Evolutionary conservation across 2,329 filamentous ascomycete genomes (phyloP), one percentile per base, ranked within the genome.

Genomic region (Rhynchosporium secalis): DNA sequence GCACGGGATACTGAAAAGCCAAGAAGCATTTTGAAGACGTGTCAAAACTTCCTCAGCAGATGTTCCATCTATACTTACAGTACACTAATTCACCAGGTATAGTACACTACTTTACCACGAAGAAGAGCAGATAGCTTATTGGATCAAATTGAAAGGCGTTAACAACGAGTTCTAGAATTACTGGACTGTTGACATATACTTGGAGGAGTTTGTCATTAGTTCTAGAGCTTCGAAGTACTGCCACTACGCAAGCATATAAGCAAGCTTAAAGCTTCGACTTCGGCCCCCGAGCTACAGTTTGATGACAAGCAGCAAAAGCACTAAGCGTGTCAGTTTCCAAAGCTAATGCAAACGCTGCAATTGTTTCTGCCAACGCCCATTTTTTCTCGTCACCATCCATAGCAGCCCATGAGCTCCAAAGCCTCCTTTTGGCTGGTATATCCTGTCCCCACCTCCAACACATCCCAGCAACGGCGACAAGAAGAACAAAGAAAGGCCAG

Each of bases 401-500:
- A 60, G 29, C 69, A 72, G 7, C 63, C 58, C 31, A 74, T 63
- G 28, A 72, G 61, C 28, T 69, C 58, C 45, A 73, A 60, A 1
- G 66, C 66, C 60, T 74, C 71, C 51, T 58, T 65, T 60, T 74
- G 71, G 1, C 68, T 70, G 8, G 64, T 56, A 58, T 70, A 70
- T 2, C 51, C 33, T 2, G 69, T 72, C 9, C 20, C 70, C 70
- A 6, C 71, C 72, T 15, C 71, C 71, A 8, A 71, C 59, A 4
- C 63, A 67, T 4, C 71, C 70, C 31, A 73, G 69, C n/a, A 70
- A 62, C 7, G 73, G 56, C 5, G 65, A 72, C n/a, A 69, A 71
- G 7, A 74, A 66, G 59, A 71, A 72, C 13, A 70, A 38, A 15
- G 65, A 68, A 28, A 72, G 26, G 8, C 59, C n/a, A 73, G 46